Evolutionary conservation across 495 filamentous ascomycete genomes (phyloP).

Genomic region (Tuber melanosporum): DNA sequence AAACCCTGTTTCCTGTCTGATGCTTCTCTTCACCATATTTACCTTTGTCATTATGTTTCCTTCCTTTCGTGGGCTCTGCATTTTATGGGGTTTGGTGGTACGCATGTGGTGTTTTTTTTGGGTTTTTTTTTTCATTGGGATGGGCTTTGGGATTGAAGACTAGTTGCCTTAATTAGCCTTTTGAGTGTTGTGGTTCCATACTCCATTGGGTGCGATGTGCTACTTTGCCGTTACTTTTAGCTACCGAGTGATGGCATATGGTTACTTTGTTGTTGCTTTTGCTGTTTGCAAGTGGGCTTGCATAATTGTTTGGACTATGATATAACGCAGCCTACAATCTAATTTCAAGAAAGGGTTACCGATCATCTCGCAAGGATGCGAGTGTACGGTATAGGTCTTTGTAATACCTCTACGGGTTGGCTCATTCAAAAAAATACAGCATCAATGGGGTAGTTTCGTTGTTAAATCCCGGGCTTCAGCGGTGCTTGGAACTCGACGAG

Average conservation of each 20-base stretch:
- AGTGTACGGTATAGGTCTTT: not conserved
- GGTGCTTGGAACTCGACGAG: not conserved
- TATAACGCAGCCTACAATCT: not conserved
- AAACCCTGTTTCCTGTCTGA: not conserved
- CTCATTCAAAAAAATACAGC: not conserved
- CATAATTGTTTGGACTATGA: not conserved
- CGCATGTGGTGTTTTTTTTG: not conserved
- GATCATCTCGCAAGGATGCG: not conserved
- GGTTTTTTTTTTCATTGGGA: not conserved
- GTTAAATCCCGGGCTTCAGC: not conserved
- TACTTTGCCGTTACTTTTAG: not conserved
- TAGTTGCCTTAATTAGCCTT: not conserved
- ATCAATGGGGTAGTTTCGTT: not conserved
- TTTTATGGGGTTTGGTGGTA: conserved; percentile 6
- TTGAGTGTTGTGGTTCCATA: not conserved
- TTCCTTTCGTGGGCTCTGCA: not conserved
- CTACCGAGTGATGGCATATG: not conserved
- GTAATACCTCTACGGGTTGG: not conserved
- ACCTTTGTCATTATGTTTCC: not conserved
- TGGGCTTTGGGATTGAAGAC: not conserved
- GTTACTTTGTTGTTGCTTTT: not conserved
- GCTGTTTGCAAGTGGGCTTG: not conserved
- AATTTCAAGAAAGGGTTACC: not conserved
- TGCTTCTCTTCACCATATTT: no score
- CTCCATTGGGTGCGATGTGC: not conserved